Conservation (phyloP, 768 basidiomycete species). For the Collybia nuda region DNA sequence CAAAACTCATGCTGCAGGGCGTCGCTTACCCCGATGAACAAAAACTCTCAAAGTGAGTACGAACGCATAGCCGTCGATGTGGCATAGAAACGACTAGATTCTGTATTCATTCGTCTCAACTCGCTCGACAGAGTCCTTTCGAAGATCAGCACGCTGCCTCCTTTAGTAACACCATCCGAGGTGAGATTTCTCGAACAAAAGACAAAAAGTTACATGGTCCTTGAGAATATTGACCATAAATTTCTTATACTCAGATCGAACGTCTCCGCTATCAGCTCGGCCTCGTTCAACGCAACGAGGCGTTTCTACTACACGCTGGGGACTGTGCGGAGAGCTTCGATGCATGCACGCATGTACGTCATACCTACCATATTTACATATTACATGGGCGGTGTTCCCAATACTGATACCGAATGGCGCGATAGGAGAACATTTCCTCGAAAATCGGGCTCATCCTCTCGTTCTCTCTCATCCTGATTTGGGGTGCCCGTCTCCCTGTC, state of each 20-base stretch:
- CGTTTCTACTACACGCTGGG: conserved; percentile 94
- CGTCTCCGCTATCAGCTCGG: conserved; percentile 77
- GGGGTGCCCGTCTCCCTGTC: conserved; percentile 92
- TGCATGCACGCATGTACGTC: conserved; percentile 79
- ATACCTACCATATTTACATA: neutral
- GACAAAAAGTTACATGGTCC: conserved; percentile 24
- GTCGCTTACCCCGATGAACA: conserved; percentile 70
- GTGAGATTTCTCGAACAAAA: conserved; percentile 36
- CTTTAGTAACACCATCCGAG: conserved; percentile 91
- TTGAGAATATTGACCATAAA: conserved; percentile 15
- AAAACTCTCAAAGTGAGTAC: conserved; percentile 54
- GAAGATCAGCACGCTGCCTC: conserved; percentile 79
- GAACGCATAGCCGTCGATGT: neutral
- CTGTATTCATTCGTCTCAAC: conserved; percentile 8
- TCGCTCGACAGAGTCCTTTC: conserved; percentile 57
- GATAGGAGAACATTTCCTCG: conserved; percentile 80
- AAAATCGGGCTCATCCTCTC: conserved; percentile 92
- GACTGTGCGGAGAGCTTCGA: conserved; percentile 98
- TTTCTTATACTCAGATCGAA: conserved; percentile 60
- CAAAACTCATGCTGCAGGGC: conserved; percentile 36
- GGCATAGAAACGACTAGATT: neutral
- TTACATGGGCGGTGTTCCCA: neutral
- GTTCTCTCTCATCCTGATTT: conserved; percentile 92
- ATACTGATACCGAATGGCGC: neutral
- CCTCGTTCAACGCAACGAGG: conserved; percentile 82